A percentile compares a stretch with the other conserved stretches of the same genome.
phyloP scores from a whole-genome alignment of 495 filamentous ascomycete species.

The Filosporella fistucella region DNA sequence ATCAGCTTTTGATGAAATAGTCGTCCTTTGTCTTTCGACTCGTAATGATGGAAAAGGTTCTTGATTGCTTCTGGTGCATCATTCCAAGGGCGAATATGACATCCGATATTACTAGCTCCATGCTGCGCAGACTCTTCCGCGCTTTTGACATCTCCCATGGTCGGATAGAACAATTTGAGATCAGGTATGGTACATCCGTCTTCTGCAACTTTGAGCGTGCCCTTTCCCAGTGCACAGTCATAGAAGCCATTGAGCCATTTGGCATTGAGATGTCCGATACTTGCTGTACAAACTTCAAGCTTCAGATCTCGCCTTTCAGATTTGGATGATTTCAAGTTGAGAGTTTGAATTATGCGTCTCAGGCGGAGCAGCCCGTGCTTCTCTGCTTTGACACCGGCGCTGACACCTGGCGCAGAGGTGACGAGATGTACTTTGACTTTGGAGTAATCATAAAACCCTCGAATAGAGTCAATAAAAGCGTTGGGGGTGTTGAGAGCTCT shows the following conservation, averaged over 20 bases:
- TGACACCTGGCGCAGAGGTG: conserved; percentile 15
- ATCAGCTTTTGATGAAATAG: conserved; percentile 22
- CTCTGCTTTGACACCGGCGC: conserved; percentile 17
- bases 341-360: conserved; percentile 10
- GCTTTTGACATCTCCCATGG: conserved; percentile 14
- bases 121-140: conserved; percentile 13
- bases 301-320: background rate
- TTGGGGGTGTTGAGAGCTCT: conserved; percentile 15
- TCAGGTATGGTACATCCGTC: conserved; percentile 9
- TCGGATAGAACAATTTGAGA: conserved; percentile 21
- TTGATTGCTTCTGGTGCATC: conserved; percentile 14
- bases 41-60: conserved; percentile 20
- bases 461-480: conserved; percentile 14
- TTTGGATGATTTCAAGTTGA: conserved; percentile 6
- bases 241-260: conserved; percentile 20
- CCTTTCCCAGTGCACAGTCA: conserved; percentile 18
- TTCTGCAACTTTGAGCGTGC: conserved; percentile 2
- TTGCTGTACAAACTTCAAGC: conserved; percentile 19
- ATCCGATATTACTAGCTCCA: conserved; percentile 19
- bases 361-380: conserved; percentile 18
- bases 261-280: conserved; percentile 18
- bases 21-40: conserved; percentile 19
- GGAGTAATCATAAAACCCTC: conserved; percentile 16
- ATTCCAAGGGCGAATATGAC: conserved; percentile 19
- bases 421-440: conserved; percentile 19